Conservation (phyloP, 352 stramenopile species). For the Albugo laibachii region DNA sequence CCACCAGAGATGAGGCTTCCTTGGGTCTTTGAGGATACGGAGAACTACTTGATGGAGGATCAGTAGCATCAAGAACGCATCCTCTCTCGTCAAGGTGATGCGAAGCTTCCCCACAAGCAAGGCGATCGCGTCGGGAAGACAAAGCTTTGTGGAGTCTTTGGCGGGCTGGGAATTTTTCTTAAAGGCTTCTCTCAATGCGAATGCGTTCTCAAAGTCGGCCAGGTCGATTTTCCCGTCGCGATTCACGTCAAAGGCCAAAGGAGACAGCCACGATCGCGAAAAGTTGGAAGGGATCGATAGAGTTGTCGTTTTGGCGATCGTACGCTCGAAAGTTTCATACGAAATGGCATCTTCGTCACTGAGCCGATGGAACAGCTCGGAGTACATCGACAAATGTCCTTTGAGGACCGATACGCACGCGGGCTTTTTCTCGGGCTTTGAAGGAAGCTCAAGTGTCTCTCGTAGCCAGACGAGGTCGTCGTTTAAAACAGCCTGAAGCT, state of each 20-base stretch:
- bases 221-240: slow-evolving; percentile 24
- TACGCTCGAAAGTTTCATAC: slow-evolving; percentile 12
- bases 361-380: neutral
- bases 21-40: slow-evolving; percentile 21
- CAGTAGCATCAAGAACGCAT: slow-evolving; percentile 11
- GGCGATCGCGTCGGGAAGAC: slow-evolving; percentile 24
- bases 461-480: slow-evolving; percentile 37
- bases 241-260: no score
- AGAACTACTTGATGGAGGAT: slow-evolving; percentile 11
- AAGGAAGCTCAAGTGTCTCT: slow-evolving; percentile 11
- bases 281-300: slow-evolving; percentile 9
- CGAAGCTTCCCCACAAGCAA: slow-evolving; percentile 19
- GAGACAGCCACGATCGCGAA: no score
- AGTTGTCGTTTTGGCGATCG: slow-evolving; percentile 42
- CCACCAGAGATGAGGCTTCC: slow-evolving; percentile 14
- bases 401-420: neutral
- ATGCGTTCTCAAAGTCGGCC: slow-evolving; percentile 27
- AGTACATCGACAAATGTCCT: neutral
- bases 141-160: slow-evolving; percentile 5
- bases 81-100: slow-evolving; percentile 8
- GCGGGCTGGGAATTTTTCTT: slow-evolving; percentile 12
- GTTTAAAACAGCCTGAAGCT: slow-evolving; percentile 32
- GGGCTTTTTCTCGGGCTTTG: neutral
- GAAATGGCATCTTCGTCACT: neutral
- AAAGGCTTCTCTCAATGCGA: slow-evolving; percentile 42